Conservation (phyloP, 352 stramenopile genomes). For the Globisporangium perplexum region DNA sequence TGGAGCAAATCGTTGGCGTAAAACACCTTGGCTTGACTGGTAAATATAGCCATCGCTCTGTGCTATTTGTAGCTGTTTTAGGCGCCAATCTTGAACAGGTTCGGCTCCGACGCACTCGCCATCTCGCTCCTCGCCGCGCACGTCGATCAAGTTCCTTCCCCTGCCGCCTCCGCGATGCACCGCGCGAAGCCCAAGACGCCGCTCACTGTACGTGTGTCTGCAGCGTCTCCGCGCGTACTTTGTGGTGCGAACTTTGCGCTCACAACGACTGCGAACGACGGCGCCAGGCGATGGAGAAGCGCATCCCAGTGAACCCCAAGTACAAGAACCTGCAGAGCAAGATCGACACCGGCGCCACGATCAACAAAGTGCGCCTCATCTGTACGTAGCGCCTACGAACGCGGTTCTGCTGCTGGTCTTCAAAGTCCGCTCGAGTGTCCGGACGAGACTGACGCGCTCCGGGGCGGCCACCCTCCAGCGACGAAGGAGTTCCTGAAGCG, state of each 20-base stretch:
- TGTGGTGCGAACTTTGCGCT: background rate
- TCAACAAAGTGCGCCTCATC: constrained; percentile 75
- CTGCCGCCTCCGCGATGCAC: constrained; percentile 27
- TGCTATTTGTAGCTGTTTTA: background rate
- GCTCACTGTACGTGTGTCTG: constrained; percentile 27
- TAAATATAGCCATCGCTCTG: background rate
- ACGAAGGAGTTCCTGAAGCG: constrained; percentile 78
- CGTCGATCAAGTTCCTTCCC: background rate
- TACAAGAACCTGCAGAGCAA: constrained; percentile 80
- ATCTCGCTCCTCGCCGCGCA: background rate
- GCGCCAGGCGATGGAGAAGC: constrained; percentile 71
- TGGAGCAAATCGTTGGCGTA: too few species aligned
- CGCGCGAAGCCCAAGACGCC: constrained; percentile 62
- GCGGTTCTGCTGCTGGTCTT: background rate
- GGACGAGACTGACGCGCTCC: too few species aligned
- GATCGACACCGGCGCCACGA: constrained; percentile 65
- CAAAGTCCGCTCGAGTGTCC: too few species aligned
- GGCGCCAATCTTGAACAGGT: background rate
- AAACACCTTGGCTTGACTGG: too few species aligned
- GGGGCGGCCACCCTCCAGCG: too few species aligned
- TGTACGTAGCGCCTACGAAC: constrained; percentile 27
- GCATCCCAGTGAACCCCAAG: constrained; percentile 66
- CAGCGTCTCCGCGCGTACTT: background rate
- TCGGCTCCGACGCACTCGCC: background rate
- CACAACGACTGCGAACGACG: background rate